Base-by-base conservation (phyloP, 768 basidiomycete genomes). In the Macrolepiota fuliginosa region DNA sequence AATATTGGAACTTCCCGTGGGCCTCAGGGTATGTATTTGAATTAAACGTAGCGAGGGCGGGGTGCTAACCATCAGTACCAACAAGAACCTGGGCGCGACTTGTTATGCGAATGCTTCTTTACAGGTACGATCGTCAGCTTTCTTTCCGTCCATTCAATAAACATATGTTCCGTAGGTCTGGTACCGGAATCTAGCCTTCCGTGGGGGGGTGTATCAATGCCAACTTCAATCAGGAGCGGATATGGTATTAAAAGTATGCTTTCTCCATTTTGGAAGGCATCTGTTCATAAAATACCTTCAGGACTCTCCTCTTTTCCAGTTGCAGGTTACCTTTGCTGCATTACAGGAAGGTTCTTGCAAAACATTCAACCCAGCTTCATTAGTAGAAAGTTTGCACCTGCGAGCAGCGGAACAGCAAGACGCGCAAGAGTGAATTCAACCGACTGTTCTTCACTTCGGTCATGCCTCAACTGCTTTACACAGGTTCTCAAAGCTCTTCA, bases 51-150 rank as follows among this genome's bases (percentile, higher is more conserved):
- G 17, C 17, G 52, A 27, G 37, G 24, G 45, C 51, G 24, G 36
- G n/a, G 13, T 35, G 37, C 36, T 36, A 40, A 47, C 52, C 52
- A 49, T 22, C 35, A 63, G 35, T 35, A 19, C 17, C 40, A 68
- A 94, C 93, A 98, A 95, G 94, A 98, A 98, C 71, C 84, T 98
- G 19, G 96, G 96, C 3, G 96, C 96, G 17, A 98, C 96, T 3
- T 98, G 96, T 71, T 98, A 98, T 67, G 95, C 93, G 63, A 97
- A 97, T 72, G 94, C 94, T 19, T 97, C 91, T 64, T 81, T 98
- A 49, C 96, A 98, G 77, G 93, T 90, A 67, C 39, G 70, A 68
- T 50, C 19, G 57, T 29, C 39, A 32, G 49, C 22, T 36, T 36
- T 36, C 19, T 37, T n/a, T 32, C 62, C 51, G 45, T 6, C 17